Conservation (phyloP, 2,329 filamentous ascomycete species). For the Ceratocystis cacaofunesta region DNA sequence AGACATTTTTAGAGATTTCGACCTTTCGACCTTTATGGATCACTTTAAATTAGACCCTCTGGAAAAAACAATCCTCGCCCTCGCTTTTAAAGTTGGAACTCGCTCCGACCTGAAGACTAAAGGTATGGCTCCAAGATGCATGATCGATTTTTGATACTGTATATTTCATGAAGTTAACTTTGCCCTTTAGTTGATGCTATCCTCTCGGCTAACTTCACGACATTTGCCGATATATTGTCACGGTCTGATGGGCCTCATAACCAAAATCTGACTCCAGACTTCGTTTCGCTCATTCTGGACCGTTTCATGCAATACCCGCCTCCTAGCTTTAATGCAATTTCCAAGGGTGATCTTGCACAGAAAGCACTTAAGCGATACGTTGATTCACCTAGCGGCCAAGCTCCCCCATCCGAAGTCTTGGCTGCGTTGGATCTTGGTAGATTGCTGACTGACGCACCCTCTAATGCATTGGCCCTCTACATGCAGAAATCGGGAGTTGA, state of each 20-base stretch:
- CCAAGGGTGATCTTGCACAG: conserved; percentile 52
- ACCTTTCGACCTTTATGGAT: conserved; percentile 87
- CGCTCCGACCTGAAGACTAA: conserved; percentile 76
- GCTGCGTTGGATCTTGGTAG: conserved; percentile 55
- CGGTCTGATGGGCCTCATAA: conserved; percentile 47
- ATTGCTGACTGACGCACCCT: conserved; percentile 43
- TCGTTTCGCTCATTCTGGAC: conserved; percentile 69
- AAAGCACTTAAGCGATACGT: conserved; percentile 55
- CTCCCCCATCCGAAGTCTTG: conserved; percentile 55
- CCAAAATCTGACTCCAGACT: conserved; percentile 50
- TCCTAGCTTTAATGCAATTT: conserved; percentile 66
- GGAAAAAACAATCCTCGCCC: conserved; percentile 71
- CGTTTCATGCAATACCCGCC: conserved; percentile 77
- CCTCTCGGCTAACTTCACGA: conserved; percentile 60
- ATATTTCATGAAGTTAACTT: conserved; percentile 9
- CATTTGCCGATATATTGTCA: conserved; percentile 64
- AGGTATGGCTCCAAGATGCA: conserved; percentile 38
- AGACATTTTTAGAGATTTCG: conserved; percentile 89
- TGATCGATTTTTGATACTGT: conserved; percentile 6
- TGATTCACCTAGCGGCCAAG: conserved; percentile 30
- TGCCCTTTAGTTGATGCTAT: conserved; percentile 63
- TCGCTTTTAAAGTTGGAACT: conserved; percentile 74
- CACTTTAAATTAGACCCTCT: conserved; percentile 88
- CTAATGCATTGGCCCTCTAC: conserved; percentile 44
- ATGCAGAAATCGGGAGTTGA: conserved; percentile 63